Evolutionary conservation across 306 rosid species (phyloP).

Genomic region (Gleditsia sinensis): DNA sequence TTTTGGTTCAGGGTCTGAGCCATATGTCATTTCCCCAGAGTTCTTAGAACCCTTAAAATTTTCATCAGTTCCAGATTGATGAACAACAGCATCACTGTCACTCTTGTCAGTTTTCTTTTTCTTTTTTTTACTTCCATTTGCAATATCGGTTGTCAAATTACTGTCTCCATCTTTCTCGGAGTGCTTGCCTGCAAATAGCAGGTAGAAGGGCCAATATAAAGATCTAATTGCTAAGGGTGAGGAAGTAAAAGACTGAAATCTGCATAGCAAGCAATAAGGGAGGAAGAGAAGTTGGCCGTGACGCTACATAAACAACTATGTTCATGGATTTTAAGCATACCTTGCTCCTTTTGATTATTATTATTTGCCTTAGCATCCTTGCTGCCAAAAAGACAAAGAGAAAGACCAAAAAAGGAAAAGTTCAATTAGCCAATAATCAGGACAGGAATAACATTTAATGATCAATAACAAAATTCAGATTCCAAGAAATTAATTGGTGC

Average conservation of each 20-base stretch:
- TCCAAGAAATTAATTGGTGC: not conserved
- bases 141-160: not conserved
- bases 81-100: not conserved
- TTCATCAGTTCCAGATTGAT: slow-evolving; percentile 12
- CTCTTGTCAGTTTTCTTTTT: not conserved
- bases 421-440: slow-evolving; percentile 15
- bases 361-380: slow-evolving; percentile 39
- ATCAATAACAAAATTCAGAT: slow-evolving; percentile 6
- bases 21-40: not conserved
- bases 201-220: not conserved
- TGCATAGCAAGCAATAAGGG: not conserved
- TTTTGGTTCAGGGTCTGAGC: not conserved
- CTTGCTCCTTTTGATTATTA: slow-evolving; percentile 48
- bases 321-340: slow-evolving; percentile 42
- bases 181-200: slow-evolving; percentile 31
- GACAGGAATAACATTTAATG: slow-evolving; percentile 3
- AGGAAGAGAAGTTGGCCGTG: not conserved
- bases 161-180: slow-evolving; percentile 34
- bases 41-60: not conserved
- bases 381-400: slow-evolving; percentile 43
- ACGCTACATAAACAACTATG: not conserved
- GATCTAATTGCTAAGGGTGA: not conserved
- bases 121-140: slow-evolving; percentile 24
- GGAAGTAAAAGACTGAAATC: slow-evolving; percentile 18
- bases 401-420: not conserved